These are phyloP conservation scores for Fraxinus ornus DNA, from an alignment of 305 asterid genomes.

Conservation along the genomic window DNA sequence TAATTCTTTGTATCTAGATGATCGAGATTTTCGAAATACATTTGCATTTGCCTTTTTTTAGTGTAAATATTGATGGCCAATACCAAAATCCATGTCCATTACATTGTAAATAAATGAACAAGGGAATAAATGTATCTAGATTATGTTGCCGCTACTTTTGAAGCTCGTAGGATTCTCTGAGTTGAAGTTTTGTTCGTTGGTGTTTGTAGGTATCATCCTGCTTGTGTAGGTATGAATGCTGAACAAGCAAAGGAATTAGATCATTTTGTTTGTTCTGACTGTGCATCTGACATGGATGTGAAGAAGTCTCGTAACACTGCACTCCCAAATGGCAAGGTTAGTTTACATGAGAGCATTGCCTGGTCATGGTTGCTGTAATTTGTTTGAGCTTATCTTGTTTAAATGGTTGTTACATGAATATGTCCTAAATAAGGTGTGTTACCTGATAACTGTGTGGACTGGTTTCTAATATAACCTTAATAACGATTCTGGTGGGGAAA, in stretches of 20 bases:
- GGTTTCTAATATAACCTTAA: neutral
- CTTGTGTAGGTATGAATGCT: constrained; percentile 55
- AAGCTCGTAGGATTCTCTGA: neutral
- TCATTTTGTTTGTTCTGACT: constrained; percentile 54
- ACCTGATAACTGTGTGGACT: neutral
- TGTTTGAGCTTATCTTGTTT: neutral
- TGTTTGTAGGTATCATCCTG: constrained; percentile 71
- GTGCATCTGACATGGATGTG: constrained; percentile 29
- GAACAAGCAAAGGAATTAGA: constrained; percentile 51
- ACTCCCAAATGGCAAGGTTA: constrained; percentile 39
- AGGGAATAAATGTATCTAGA: neutral
- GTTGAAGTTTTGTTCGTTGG: neutral
- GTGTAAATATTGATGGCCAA: constrained; percentile 4
- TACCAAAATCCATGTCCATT: neutral
- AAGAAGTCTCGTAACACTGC: constrained; percentile 32
- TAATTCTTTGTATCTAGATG: constrained; percentile 1
- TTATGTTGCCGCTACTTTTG: neutral
- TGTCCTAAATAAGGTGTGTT: neutral
- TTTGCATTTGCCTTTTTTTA: neutral
- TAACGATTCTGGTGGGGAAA: neutral
- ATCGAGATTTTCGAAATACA: neutral
- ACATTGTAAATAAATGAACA: neutral
- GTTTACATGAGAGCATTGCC: neutral
- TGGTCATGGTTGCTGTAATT: neutral
- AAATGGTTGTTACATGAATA: neutral